These are phyloP conservation scores for Amphibolis antarctica DNA, from an alignment of 106 monocot species.

Conservation along the genomic window DNA sequence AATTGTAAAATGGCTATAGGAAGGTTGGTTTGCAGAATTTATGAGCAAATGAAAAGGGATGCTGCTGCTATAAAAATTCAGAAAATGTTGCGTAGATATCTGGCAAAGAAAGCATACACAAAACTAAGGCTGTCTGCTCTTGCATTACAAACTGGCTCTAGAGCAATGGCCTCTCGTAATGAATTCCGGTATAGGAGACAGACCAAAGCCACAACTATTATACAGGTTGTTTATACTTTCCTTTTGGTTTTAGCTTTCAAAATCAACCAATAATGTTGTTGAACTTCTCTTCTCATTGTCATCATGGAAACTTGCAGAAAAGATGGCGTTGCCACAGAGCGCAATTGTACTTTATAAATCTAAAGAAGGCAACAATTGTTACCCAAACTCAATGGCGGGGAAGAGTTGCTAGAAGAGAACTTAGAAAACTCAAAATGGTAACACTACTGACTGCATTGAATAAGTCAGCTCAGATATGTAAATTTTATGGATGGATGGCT, in stretches of 20 bases:
- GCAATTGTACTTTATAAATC: constrained; percentile 46
- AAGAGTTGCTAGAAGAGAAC: constrained; percentile 68
- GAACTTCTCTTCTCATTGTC: constrained; percentile 6
- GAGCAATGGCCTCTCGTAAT: constrained; percentile 73
- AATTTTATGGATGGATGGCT: no score
- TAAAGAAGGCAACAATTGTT: constrained; percentile 55
- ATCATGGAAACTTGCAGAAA: constrained; percentile 34
- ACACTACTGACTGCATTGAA: constrained; percentile 1
- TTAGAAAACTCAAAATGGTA: constrained; percentile 98
- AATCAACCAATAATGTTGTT: background rate
- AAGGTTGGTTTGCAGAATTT: constrained; percentile 69
- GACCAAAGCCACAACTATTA: constrained; percentile 50
- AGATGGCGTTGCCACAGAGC: constrained; percentile 60
- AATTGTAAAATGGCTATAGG: constrained; percentile 24
- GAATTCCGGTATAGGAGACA: constrained; percentile 54
- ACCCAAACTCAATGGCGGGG: constrained; percentile 94
- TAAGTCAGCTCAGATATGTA: no score
- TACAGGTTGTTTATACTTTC: constrained; percentile 45
- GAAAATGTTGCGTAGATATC: constrained; percentile 53
- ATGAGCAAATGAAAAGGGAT: constrained; percentile 51
- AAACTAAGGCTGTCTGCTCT: constrained; percentile 43
- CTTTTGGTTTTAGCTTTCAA: background rate
- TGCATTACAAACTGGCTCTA: constrained; percentile 69
- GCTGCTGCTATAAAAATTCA: constrained; percentile 81
- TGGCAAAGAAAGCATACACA: constrained; percentile 51